Evolutionary conservation across 331 rosid species (phyloP).

Genomic region (Rosa hybrid): DNA sequence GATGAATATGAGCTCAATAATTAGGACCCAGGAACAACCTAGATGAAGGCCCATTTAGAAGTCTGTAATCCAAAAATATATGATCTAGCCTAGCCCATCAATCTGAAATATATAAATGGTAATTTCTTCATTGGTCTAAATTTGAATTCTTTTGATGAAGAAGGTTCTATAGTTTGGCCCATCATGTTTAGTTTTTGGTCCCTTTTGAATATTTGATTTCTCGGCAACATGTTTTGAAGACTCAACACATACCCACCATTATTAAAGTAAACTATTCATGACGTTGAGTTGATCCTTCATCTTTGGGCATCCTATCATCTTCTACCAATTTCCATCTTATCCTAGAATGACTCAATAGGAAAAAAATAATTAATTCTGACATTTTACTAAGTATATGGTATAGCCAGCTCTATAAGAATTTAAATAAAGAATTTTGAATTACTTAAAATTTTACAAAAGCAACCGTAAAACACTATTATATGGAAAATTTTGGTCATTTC

Average conservation of each 20-base stretch:
- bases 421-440: no score
- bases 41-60: not conserved
- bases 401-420: no score
- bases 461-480: no score
- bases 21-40: not conserved
- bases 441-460: no score
- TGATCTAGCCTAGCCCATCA: not conserved
- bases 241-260: not conserved
- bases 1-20: not conserved
- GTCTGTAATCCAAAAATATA: not conserved
- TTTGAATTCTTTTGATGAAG: not conserved
- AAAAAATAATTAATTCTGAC: no score
- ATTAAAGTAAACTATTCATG: not conserved
- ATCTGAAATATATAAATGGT: not conserved
- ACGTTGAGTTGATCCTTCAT: not conserved
- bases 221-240: not conserved
- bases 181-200: not conserved
- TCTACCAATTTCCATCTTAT: not conserved
- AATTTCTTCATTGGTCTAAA: not conserved
- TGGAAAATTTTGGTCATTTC: no score
- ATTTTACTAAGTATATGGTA: no score
- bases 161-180: not conserved
- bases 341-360: not conserved
- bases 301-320: not conserved
- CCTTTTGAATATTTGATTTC: not conserved